phyloP scores from a whole-genome alignment of 257 asterid species.

The Przewalskia tangutica region DNA sequence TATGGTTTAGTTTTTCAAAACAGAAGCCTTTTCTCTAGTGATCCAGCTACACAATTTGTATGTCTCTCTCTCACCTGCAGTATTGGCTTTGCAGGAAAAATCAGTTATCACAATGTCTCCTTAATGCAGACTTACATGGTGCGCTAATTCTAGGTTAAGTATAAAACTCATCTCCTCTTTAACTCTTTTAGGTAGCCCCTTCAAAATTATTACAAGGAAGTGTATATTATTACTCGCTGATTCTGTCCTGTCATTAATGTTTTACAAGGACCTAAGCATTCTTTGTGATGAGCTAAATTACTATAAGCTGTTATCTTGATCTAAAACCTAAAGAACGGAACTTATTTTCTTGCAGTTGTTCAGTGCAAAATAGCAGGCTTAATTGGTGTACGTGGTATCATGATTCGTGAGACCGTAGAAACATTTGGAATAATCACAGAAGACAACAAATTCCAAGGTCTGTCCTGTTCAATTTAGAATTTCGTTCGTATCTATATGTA shows the following conservation, averaged over 20 bases:
- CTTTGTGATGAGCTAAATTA: neutral
- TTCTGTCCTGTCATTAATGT: neutral
- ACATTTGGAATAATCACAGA: slow-evolving; percentile 74
- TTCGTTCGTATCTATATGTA: neutral
- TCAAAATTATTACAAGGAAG: neutral
- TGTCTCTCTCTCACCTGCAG: neutral
- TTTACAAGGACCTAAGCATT: neutral
- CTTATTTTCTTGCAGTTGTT: slow-evolving; percentile 39
- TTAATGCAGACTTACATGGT: slow-evolving; percentile 74
- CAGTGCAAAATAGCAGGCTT: slow-evolving; percentile 42
- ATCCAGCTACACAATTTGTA: neutral
- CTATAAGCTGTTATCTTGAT: neutral
- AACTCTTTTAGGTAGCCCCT: neutral
- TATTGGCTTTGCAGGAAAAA: slow-evolving; percentile 58
- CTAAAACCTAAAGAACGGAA: neutral
- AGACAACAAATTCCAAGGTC: slow-evolving; percentile 79
- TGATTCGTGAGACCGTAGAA: slow-evolving; percentile 80
- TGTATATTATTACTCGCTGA: neutral
- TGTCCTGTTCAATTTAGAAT: neutral
- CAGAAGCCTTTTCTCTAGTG: neutral
- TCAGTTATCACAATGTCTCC: slow-evolving; percentile 65
- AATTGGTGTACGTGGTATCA: slow-evolving; percentile 61
- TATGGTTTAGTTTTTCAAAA: slow-evolving; percentile 1
- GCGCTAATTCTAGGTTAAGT: slow-evolving; percentile 61
- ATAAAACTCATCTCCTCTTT: slow-evolving; percentile 2